These are phyloP conservation scores for Mariannaea sp. DNA, from an alignment of 2,329 filamentous ascomycete genomes.

Conservation along the genomic window DNA sequence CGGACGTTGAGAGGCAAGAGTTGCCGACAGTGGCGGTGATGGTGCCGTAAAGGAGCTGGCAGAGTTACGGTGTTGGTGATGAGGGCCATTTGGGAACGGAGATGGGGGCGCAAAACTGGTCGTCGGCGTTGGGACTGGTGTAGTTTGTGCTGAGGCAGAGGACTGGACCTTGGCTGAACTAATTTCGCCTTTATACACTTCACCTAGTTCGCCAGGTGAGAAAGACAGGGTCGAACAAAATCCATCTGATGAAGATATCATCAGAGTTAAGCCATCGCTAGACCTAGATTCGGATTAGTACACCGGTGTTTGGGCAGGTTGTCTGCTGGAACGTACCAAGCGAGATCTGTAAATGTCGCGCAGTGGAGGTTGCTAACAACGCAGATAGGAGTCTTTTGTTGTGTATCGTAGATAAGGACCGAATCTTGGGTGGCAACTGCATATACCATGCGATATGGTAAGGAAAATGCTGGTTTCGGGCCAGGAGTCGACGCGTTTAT, in stretches of 20 bases:
- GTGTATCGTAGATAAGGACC: slow-evolving; percentile 93
- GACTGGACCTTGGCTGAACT: slow-evolving; percentile 53
- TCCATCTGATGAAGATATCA: slow-evolving; percentile 97
- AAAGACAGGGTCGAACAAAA: slow-evolving; percentile 96
- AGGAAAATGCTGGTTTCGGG: slow-evolving; percentile 73
- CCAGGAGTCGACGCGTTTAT: slow-evolving; percentile 57
- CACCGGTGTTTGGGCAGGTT: slow-evolving; percentile 1
- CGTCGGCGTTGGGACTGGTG: slow-evolving; percentile 73
- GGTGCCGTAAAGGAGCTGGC: slow-evolving; percentile 62
- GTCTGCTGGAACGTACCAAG: slow-evolving; percentile 69
- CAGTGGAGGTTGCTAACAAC: slow-evolving; percentile 97
- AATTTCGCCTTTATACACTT: slow-evolving; percentile 74
- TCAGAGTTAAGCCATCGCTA: slow-evolving; percentile 60
- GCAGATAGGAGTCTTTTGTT: slow-evolving; percentile 91
- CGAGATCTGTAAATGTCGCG: slow-evolving; percentile 94
- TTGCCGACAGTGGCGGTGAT: slow-evolving; percentile 59
- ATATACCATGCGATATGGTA: slow-evolving; percentile 94
- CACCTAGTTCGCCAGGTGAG: slow-evolving; percentile 79
- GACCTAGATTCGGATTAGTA: slow-evolving; percentile 49
- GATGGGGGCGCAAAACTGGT: slow-evolving; percentile 65
- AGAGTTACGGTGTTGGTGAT: slow-evolving; percentile 63
- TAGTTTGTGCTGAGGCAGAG: slow-evolving; percentile 63
- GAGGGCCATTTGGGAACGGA: slow-evolving; percentile 54
- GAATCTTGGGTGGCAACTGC: slow-evolving; percentile 97
- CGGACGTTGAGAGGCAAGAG: slow-evolving; percentile 67